Evolutionary conservation across 106 monocot species (phyloP), one percentile per base, ranked within the genome.

Genomic region (Allium fistulosum): DNA sequence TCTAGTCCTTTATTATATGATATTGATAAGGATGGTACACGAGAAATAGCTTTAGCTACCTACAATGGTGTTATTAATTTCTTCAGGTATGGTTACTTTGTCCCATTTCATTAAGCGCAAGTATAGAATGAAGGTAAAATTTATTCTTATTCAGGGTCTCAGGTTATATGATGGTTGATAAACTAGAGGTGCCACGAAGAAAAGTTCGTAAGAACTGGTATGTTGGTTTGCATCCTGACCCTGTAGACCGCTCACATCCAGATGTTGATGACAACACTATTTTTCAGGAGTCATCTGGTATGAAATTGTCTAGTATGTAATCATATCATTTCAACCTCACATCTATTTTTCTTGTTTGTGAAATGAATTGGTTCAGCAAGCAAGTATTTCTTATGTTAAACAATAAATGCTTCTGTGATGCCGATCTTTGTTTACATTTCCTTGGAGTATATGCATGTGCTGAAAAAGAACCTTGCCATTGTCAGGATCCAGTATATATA

Each of bases 21-120:
- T 69, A 90, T 99, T 73, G 99, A 99, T 37, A 99, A 93, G 71
- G 99, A 99, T 78, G 99, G 99, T 18, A 81, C 79, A 66, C 76
- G 87, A 65, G 99, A 99, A 75, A 99, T 99, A 77, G 93, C 70
- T 70, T 72, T 99, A 59, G 90, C 99, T 58, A 99, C 89, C 18
- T 99, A 87, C 87, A 99, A 99, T 85, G 99, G 99, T 57, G 87
- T 93, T 4, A 79, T 99, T 69, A 77, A 87, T 53, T 99, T 99
- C 69, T 99, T 99, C 81, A 90, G 97, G 97, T 90, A 78, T 26
- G 74, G 69, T 68, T 26, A 6, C 8, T 18, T 10, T 18, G 60
- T n/a, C 53, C 15, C 17, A 53, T 50, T 26, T 15, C 14, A 27
- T 53, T 17, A 22, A 59, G 17, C 12, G 7, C 52, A 52, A 52